These are phyloP conservation scores for Pholiota adiposa DNA, from an alignment of 1,284 basidiomycete genomes.

Conservation along the genomic window DNA sequence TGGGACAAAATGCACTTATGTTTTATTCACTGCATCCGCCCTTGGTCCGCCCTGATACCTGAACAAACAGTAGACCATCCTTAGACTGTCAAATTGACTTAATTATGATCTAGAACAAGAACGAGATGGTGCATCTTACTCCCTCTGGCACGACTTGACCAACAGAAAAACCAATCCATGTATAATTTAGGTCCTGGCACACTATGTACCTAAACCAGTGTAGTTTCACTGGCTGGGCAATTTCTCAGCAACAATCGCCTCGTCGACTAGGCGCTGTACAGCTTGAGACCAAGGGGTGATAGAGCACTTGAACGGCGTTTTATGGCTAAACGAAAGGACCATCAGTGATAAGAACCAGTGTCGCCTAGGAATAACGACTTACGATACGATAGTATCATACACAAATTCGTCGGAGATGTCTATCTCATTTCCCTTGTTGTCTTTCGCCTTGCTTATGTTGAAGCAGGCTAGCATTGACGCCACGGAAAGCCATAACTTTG, in stretches of 20 bases:
- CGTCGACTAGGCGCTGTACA: neutral
- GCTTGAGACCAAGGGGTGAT: neutral
- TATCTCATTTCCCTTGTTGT: constrained; percentile 34
- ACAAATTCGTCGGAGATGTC: neutral
- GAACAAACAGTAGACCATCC: no score
- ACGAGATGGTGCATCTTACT: no score
- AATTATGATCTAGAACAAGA: no score
- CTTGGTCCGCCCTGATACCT: no score
- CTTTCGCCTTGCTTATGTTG: constrained; percentile 35
- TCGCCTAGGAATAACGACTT: neutral
- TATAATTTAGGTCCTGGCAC: no score
- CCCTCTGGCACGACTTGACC: no score
- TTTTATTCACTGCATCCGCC: no score
- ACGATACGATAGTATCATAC: neutral
- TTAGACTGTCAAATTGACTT: no score
- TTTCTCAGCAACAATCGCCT: neutral
- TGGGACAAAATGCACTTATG: no score
- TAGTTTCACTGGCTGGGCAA: neutral
- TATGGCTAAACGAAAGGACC: neutral
- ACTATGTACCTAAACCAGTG: no score
- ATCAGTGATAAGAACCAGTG: no score
- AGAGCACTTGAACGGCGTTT: constrained; percentile 1
- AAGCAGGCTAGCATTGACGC: constrained; percentile 40
- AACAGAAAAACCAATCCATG: no score
- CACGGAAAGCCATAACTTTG: constrained; percentile 37